Evolutionary conservation across 2,329 filamentous ascomycete genomes (phyloP).

Genomic region (Exserohilum rostratum): DNA sequence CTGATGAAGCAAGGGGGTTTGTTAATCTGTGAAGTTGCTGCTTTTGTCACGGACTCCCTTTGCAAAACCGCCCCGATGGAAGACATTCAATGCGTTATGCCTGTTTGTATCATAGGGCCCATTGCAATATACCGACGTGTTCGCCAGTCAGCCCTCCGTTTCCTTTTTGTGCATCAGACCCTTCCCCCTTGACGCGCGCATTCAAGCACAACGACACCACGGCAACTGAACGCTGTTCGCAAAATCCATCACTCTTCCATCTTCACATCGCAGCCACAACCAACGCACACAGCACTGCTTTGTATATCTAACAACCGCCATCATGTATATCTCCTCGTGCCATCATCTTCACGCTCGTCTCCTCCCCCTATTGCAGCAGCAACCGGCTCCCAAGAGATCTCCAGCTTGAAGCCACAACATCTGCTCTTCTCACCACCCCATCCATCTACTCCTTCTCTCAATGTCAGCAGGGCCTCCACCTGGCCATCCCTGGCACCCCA

Average conservation of each 20-base stretch:
- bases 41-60: not conserved
- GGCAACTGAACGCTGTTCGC: conserved; percentile 15
- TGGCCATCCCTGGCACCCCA: conserved; percentile 34
- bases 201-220: not conserved
- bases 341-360: not conserved
- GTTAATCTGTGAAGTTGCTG: not conserved
- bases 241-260: conserved; percentile 5
- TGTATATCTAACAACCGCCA: conserved; percentile 5
- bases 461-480: conserved; percentile 40
- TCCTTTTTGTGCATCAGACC: not conserved
- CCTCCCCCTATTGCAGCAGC: not conserved
- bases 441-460: not conserved
- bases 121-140: conserved; percentile 4
- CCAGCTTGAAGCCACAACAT: not conserved
- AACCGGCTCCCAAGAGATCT: not conserved
- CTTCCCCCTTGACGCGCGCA: not conserved
- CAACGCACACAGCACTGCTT: not conserved
- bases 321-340: not conserved
- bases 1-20: not conserved
- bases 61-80: not conserved
- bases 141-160: conserved; percentile 12
- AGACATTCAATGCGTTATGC: no score
- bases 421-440: not conserved
- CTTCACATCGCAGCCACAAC: conserved; percentile 18
- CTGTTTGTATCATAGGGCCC: conserved; percentile 1